A percentile compares a stretch with the other conserved stretches of the same genome.
Conservation (phyloP, 768 basidiomycete species). For the Hemileccinum impolitum region DNA sequence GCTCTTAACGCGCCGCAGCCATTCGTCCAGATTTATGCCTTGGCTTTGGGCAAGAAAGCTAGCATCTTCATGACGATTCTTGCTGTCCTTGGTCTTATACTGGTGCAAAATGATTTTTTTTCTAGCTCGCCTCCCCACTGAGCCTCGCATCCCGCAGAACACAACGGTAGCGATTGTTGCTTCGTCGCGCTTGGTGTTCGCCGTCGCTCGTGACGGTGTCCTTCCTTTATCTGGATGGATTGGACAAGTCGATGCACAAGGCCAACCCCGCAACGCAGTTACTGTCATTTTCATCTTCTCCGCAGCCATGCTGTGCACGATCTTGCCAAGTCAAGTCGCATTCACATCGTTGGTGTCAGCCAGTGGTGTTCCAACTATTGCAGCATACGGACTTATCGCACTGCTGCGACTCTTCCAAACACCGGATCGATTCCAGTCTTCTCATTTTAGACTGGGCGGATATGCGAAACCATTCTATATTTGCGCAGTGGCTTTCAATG, state of each 20-base stretch:
- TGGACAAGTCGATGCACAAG: conserved; percentile 60
- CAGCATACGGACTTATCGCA: conserved; percentile 82
- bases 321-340: conserved; percentile 86
- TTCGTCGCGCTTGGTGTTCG: conserved; percentile 83
- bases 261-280: conserved; percentile 82
- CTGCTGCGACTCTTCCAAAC: conserved; percentile 76
- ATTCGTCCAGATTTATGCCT: conserved; percentile 83
- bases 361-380: conserved; percentile 81
- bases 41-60: conserved; percentile 75
- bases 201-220: conserved; percentile 92
- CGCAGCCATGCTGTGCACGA: conserved; percentile 74
- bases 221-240: conserved; percentile 84
- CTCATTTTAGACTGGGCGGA: conserved; percentile 69
- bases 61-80: conserved; percentile 87
- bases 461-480: conserved; percentile 68
- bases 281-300: conserved; percentile 84
- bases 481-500: conserved; percentile 68
- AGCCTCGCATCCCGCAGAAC: conserved; percentile 45
- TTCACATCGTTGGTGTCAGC: conserved; percentile 90
- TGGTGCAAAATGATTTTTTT: conserved; percentile 47
- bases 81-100: conserved; percentile 78
- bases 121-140: background rate
- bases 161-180: conserved; percentile 87
- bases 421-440: conserved; percentile 66
- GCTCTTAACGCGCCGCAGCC: conserved; percentile 82